phyloP scores from a whole-genome alignment of 2,329 filamentous ascomycete species.

The Zasmidium cellare region DNA sequence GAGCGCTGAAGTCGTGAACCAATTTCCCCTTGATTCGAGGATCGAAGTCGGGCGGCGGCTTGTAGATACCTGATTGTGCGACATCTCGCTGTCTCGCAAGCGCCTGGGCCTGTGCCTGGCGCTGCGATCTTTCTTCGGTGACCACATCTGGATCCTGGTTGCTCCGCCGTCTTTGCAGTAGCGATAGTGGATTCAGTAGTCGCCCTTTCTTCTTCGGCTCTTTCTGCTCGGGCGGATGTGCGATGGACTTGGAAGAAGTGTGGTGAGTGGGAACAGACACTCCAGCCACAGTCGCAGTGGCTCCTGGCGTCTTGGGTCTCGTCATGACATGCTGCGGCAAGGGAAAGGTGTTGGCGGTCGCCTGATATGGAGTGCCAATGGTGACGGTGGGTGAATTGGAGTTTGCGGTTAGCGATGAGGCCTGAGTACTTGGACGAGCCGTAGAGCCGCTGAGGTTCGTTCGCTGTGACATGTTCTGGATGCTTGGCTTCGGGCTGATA shows the following conservation, averaged over 20 bases:
- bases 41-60: conserved; percentile 60
- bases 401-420: conserved; percentile 18
- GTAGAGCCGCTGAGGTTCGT: conserved; percentile 29
- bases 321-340: conserved; percentile 35
- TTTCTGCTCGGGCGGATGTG: conserved; percentile 8
- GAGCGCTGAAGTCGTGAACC: conserved; percentile 66
- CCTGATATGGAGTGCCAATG: conserved; percentile 33
- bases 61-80: conserved; percentile 50
- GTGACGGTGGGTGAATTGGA: conserved; percentile 20
- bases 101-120: conserved; percentile 40
- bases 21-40: conserved; percentile 63
- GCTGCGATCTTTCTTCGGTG: conserved; percentile 21
- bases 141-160: conserved; percentile 34
- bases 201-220: conserved; percentile 40
- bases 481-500: conserved; percentile 16
- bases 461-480: conserved; percentile 15
- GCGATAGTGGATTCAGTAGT: conserved; percentile 61
- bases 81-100: conserved; percentile 52
- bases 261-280: conserved; percentile 37
- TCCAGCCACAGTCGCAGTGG: conserved; percentile 34
- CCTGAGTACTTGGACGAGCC: conserved; percentile 25
- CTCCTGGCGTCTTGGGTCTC: conserved; percentile 31
- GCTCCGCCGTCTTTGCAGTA: conserved; percentile 59
- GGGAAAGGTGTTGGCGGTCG: conserved; percentile 32
- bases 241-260: conserved; percentile 21